These are phyloP conservation scores for Aspergillus texensis DNA, from an alignment of 2,329 filamentous ascomycete species.

Conservation along the genomic window DNA sequence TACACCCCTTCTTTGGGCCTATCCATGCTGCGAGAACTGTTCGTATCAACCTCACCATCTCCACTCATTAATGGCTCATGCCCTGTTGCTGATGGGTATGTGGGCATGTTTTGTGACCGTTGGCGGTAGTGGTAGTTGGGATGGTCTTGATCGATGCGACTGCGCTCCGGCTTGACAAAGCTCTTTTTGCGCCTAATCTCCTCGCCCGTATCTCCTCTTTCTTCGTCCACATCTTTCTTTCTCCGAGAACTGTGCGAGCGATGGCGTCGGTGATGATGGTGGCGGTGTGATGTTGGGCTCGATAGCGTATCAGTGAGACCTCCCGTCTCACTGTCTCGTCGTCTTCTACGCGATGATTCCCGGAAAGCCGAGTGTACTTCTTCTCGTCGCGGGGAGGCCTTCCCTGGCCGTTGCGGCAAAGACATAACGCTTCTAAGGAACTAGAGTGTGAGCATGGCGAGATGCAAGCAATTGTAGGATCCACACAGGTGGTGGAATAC, in stretches of 20 bases:
- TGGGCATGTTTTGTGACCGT: constrained; percentile 90
- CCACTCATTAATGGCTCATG: constrained; percentile 87
- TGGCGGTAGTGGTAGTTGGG: constrained; percentile 96
- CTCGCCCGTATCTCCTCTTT: constrained; percentile 53
- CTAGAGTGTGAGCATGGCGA: not conserved
- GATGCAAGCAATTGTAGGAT: not conserved
- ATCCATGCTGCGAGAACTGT: constrained; percentile 67
- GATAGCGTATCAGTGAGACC: constrained; percentile 41
- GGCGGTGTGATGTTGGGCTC: constrained; percentile 37
- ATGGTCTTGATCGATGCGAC: constrained; percentile 80
- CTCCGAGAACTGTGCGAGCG: constrained; percentile 51
- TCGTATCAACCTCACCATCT: constrained; percentile 52
- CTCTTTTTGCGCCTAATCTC: constrained; percentile 76
- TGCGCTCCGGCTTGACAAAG: constrained; percentile 84
- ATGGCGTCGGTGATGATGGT: constrained; percentile 44
- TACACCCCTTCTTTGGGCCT: constrained; percentile 46
- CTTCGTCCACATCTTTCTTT: constrained; percentile 49
- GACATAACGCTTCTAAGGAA: constrained; percentile 44
- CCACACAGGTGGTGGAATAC: not conserved
- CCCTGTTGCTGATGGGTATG: constrained; percentile 86
- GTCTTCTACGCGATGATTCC: constrained; percentile 68
- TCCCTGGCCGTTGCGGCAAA: constrained; percentile 64
- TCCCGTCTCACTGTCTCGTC: constrained; percentile 71
- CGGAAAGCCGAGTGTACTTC: constrained; percentile 64
- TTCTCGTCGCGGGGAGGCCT: constrained; percentile 62